Evolutionary conservation across 73 alveolate genomes (phyloP).

Genomic region (Blepharisma japonicum): DNA sequence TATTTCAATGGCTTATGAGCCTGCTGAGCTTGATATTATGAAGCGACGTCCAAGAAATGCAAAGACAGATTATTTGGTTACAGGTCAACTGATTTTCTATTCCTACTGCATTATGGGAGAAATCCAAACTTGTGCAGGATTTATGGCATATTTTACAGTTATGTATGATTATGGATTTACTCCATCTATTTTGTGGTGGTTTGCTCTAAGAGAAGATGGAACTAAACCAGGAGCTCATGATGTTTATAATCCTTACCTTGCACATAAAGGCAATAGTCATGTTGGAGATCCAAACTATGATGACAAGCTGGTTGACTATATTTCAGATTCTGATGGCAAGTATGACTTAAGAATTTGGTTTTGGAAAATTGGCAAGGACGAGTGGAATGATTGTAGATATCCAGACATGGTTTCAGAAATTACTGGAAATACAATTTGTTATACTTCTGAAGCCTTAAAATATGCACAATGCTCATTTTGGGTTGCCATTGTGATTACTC

Average conservation of each 20-base stretch:
- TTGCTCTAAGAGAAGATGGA: conserved; percentile 48
- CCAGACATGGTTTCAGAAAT: conserved; percentile 26
- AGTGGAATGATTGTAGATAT: conserved; percentile 64
- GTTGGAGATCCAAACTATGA: conserved; percentile 19
- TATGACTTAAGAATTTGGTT: conserved; percentile 57
- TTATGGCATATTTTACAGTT: conserved; percentile 67
- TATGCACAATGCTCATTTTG: conserved; percentile 84
- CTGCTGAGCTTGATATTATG: conserved; percentile 85
- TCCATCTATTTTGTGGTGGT: conserved; percentile 29
- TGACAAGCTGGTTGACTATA: conserved; percentile 38
- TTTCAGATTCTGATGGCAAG: conserved; percentile 30
- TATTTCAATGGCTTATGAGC: conserved; percentile 84
- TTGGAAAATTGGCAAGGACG: background rate
- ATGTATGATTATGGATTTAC: conserved; percentile 56
- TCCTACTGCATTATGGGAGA: conserved; percentile 56
- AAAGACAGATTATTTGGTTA: conserved; percentile 76
- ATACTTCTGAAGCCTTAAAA: conserved; percentile 85
- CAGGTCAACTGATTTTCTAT: conserved; percentile 43
- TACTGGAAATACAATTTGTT: conserved; percentile 58
- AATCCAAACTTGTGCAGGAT: conserved; percentile 45
- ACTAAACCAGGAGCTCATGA: conserved; percentile 43
- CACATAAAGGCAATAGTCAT: conserved; percentile 46
- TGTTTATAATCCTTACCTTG: conserved; percentile 34
- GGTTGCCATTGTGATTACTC: conserved; percentile 67
- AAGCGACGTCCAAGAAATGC: conserved; percentile 79